Percentiles rank a stretch among this genome's conserved stretches.
Evolutionary conservation across 2,329 filamentous ascomycete genomes (phyloP).

Genomic region (Xylariaceae sp.): DNA sequence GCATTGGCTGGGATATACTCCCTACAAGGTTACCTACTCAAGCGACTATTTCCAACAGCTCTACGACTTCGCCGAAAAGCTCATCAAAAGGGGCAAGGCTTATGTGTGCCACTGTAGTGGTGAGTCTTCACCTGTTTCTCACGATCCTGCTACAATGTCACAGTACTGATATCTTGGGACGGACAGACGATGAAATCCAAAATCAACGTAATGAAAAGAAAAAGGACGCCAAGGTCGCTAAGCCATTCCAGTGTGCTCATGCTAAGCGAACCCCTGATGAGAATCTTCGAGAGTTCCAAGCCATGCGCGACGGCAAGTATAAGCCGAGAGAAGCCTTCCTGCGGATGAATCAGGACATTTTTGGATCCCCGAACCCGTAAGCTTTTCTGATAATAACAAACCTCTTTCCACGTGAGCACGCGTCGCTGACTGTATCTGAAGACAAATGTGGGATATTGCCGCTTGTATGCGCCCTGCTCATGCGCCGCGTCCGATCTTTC

Average conservation of each 20-base stretch:
- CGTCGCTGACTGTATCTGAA: slow-evolving; percentile 1
- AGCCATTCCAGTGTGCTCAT: slow-evolving; percentile 78
- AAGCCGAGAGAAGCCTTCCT: slow-evolving; percentile 76
- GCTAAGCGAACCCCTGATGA: slow-evolving; percentile 37
- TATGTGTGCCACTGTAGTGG: slow-evolving; percentile 86
- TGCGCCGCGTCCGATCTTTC: neutral
- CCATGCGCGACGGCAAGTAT: slow-evolving; percentile 89
- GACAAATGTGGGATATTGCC: slow-evolving; percentile 81
- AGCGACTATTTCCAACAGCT: slow-evolving; percentile 86
- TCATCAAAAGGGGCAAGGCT: slow-evolving; percentile 64
- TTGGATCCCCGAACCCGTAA: slow-evolving; percentile 48
- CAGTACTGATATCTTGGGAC: slow-evolving; percentile 5
- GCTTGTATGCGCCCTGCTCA: slow-evolving; percentile 46
- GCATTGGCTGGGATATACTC: slow-evolving; percentile 78
- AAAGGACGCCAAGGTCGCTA: slow-evolving; percentile 56
- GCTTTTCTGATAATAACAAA: neutral
- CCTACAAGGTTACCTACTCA: slow-evolving; percentile 74
- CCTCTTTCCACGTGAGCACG: neutral
- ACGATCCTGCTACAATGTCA: no score
- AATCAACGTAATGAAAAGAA: slow-evolving; percentile 77
- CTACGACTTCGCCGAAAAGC: slow-evolving; percentile 81
- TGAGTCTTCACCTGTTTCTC: no score
- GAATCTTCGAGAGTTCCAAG: slow-evolving; percentile 76
- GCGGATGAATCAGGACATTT: slow-evolving; percentile 92
- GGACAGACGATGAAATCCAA: slow-evolving; percentile 69